Evolutionary conservation across 2,329 filamentous ascomycete species (phyloP).

Genomic region (Trichoderma sp.): DNA sequence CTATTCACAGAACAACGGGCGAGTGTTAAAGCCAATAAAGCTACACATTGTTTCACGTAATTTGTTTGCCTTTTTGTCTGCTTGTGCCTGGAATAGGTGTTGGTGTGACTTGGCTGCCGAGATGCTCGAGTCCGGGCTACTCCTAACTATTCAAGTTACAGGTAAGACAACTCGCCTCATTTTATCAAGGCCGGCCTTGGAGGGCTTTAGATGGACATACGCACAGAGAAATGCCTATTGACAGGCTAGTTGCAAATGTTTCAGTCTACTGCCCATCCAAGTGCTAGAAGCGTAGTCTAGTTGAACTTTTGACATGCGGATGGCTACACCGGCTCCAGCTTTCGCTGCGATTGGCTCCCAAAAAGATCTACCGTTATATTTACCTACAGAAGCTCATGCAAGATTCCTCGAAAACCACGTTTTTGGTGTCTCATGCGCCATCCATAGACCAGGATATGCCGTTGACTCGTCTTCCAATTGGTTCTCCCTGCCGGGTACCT

Average conservation of each 20-base stretch:
- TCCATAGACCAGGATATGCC: neutral
- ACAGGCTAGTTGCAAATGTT: neutral
- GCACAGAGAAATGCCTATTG: neutral
- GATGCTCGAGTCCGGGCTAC: neutral
- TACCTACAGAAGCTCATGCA: constrained; percentile 7
- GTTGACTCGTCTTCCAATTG: neutral
- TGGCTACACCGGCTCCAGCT: neutral
- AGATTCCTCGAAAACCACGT: neutral
- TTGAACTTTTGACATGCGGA: neutral
- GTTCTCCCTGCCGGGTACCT: neutral
- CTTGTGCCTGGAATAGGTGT: neutral
- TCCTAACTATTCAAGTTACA: neutral
- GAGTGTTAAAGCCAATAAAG: neutral
- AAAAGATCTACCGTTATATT: neutral
- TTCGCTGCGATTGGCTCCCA: neutral
- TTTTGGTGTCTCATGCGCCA: constrained; percentile 5
- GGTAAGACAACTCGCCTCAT: neutral
- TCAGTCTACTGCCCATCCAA: neutral
- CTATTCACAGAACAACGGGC: neutral
- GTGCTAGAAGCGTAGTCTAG: neutral
- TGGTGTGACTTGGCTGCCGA: neutral
- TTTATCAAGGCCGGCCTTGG: neutral
- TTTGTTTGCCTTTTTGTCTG: neutral
- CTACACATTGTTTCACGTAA: neutral
- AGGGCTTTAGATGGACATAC: neutral